A percentile compares a stretch with the other conserved stretches of the same genome.
phyloP scores from a whole-genome alignment of 2,329 filamentous ascomycete species.

The Aureobasidium subglaciale region DNA sequence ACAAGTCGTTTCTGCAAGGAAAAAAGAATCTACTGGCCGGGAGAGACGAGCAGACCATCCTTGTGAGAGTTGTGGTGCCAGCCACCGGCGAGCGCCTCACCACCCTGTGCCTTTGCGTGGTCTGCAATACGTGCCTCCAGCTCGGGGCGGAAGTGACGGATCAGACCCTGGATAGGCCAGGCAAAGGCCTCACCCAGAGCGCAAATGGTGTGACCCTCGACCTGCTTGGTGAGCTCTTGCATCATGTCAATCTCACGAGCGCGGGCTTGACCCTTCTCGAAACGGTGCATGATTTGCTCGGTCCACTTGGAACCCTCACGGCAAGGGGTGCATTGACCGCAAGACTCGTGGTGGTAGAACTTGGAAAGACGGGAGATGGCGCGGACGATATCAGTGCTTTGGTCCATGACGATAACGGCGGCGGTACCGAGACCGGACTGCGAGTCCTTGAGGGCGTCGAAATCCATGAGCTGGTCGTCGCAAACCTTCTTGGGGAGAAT shows the following conservation, averaged over 20 bases:
- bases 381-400: slow-evolving; percentile 91
- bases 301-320: slow-evolving; percentile 99
- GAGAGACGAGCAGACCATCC: slow-evolving; percentile 78
- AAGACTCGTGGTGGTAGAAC: slow-evolving; percentile 98
- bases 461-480: slow-evolving; percentile 97
- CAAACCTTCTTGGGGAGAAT: slow-evolving; percentile 86
- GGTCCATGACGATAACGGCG: slow-evolving; percentile 98
- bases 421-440: slow-evolving; percentile 96
- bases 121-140: slow-evolving; percentile 84
- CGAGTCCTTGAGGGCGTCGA: slow-evolving; percentile 94
- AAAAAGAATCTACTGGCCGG: slow-evolving; percentile 63
- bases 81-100: slow-evolving; percentile 73
- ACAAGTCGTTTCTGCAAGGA: neutral
- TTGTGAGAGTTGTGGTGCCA: slow-evolving; percentile 70
- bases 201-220: slow-evolving; percentile 98
- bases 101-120: slow-evolving; percentile 66
- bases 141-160: slow-evolving; percentile 95
- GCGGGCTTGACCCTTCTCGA: slow-evolving; percentile 83
- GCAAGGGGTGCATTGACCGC: slow-evolving; percentile 98
- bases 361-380: slow-evolving; percentile 87
- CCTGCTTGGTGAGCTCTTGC: slow-evolving; percentile 97
- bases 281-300: slow-evolving; percentile 95
- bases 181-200: slow-evolving; percentile 96
- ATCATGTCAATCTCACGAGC: slow-evolving; percentile 98
- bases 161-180: slow-evolving; percentile 96